Evolutionary conservation across 2,329 filamentous ascomycete species (phyloP), one percentile per base, ranked within the genome.

Genomic region (Beauveria rudraprayagi): DNA sequence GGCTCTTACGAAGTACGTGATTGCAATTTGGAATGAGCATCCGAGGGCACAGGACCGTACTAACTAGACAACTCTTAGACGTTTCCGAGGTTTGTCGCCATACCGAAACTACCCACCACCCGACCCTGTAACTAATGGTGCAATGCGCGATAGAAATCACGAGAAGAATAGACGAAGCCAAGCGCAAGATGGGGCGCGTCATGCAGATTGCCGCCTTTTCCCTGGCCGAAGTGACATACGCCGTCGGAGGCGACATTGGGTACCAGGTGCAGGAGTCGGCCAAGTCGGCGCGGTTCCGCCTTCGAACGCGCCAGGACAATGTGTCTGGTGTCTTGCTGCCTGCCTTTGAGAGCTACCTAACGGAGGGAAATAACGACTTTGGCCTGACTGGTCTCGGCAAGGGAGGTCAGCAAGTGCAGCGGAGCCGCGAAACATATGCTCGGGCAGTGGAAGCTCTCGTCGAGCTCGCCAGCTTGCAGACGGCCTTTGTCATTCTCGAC

Each of bases 141-240:
- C 54, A 48, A 63, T 54, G 58, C 22, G 66, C 73, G 28, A 52
- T 43, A 91, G 94, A 99, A 70, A 99, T 99, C 70, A 97, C 94
- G 55, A 86, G 87, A 73, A 89, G 94, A 71, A 99, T 99, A 76
- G 93, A 99, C 78, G 94, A 99, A 76, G 94, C 94, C 47, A 99
- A 99, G 78, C 90, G 92, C 69, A 99, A 99, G 80, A 99, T 99
- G 93, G 94, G 94, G 62, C 86, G 93, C 40, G 94, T 99, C 43
- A 99, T 99, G 94, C 93, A 97, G 76, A 96, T 99, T 71, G 94
- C 94, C 46, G 92, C 94, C 51, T 97, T 99, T 78, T 97, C 93
- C 48, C 83, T 99, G 19, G 94, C 94, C 63, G 94, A 97, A 78
- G 94, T 99, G 61, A 96, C 92, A 54, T 99, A 99, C 71, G 94